Evolutionary conservation across 306 rosid genomes (phyloP).

Genomic region (Pterocarpus macrocarpus): DNA sequence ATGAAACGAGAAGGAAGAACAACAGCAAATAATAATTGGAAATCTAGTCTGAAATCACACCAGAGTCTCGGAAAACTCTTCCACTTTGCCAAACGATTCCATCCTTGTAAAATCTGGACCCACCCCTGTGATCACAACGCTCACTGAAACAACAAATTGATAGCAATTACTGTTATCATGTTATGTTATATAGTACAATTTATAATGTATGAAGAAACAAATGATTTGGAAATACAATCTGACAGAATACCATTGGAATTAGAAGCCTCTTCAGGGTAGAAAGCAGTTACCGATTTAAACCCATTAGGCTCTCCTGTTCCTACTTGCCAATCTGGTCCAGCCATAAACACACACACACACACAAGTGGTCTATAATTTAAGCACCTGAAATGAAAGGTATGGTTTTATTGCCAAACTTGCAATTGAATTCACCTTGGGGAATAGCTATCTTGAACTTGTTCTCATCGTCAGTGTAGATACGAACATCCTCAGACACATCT

Average conservation of each 20-base stretch:
- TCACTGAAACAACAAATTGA: constrained; percentile 59
- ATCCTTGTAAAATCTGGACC: constrained; percentile 94
- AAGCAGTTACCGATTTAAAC: constrained; percentile 86
- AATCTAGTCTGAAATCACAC: constrained; percentile 50
- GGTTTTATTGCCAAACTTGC: constrained; percentile 26
- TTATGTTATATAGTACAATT: not conserved
- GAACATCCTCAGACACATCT: constrained; percentile 69
- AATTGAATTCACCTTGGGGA: constrained; percentile 72
- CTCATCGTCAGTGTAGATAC: constrained; percentile 69
- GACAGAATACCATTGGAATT: constrained; percentile 71
- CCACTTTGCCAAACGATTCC: constrained; percentile 97
- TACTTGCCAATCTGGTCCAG: constrained; percentile 70
- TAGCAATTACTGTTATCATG: not conserved
- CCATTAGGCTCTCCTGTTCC: constrained; percentile 86
- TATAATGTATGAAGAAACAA: constrained; percentile 2
- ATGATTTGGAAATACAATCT: constrained; percentile 11
- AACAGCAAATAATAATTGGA: not conserved
- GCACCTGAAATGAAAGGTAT: constrained; percentile 14
- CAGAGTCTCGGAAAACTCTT: constrained; percentile 93
- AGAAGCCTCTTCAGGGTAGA: constrained; percentile 70
- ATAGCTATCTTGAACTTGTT: constrained; percentile 82
- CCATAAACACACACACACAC: not conserved
- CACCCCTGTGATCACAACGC: constrained; percentile 82
- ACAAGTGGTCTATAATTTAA: constrained; percentile 1
- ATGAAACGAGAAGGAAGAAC: not conserved